Evolutionary conservation across 108 stramenopile genomes (phyloP).

Genomic region (Fistulifera pelliculosa): DNA sequence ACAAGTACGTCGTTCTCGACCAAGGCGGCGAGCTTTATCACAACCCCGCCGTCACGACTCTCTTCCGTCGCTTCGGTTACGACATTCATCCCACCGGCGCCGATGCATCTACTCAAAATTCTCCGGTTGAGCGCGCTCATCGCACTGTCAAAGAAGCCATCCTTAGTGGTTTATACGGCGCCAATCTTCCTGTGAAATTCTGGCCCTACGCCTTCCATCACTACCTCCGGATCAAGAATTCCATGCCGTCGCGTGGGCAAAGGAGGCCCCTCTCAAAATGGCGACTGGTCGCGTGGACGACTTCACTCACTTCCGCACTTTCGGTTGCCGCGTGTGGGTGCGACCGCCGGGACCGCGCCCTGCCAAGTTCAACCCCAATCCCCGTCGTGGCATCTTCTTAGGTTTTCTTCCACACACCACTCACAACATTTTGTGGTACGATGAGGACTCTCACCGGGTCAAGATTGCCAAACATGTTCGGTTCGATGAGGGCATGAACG

Average conservation of each 20-base stretch:
- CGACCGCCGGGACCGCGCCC: not conserved
- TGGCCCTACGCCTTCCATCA: conserved; percentile 22
- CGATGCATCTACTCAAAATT: conserved; percentile 17
- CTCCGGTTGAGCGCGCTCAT: conserved; percentile 13
- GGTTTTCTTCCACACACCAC: conserved; percentile 10
- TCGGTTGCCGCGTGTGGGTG: conserved; percentile 15
- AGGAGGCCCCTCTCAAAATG: not conserved
- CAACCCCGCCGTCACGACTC: conserved; percentile 8
- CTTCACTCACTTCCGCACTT: conserved; percentile 15
- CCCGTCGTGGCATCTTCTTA: not conserved
- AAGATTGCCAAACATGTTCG: conserved; percentile 22
- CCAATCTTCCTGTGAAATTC: conserved; percentile 12
- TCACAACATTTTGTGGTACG: conserved; percentile 16
- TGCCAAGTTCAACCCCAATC: conserved; percentile 5
- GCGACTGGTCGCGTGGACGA: conserved; percentile 2
- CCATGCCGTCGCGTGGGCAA: conserved; percentile 1
- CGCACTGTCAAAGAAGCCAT: not conserved
- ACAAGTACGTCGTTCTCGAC: conserved; percentile 16
- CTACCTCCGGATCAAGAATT: conserved; percentile 6
- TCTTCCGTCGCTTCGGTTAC: conserved; percentile 10
- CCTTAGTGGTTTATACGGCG: not conserved
- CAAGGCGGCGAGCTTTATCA: conserved; percentile 20
- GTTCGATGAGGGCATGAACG: conserved; percentile 32
- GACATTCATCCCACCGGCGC: conserved; percentile 15
- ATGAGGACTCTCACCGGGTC: conserved; percentile 7